Base-by-base conservation (phyloP, 2,329 filamentous ascomycete genomes). In the Plectosphaerella plurivora region DNA sequence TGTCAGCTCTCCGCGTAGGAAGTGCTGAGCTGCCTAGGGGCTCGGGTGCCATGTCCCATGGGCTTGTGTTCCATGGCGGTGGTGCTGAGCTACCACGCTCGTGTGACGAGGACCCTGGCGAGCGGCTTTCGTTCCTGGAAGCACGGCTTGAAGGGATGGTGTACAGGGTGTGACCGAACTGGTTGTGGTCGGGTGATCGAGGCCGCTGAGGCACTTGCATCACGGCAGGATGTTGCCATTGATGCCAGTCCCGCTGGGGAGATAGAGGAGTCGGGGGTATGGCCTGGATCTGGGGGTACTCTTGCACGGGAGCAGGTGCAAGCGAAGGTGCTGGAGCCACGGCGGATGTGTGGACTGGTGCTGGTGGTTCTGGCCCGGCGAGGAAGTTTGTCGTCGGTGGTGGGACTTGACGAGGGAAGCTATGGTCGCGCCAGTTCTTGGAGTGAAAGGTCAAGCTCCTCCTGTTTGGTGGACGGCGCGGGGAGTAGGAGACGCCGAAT, bases 401-500 rank as follows among this genome's bases (percentile, higher is more conserved):
- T 20, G 73, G 71, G 4, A 76, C 65, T 53, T 75, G 73, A 47
- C 74, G 73, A 20, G 76, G 73, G 41, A 77, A 76, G 12, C 51
- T 16, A 18, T 71, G 57, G 57, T 77, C 62, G 55, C 74, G 73
- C 50, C 75, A 61, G 51, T 67, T 71, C 52, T 71, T 71, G 16
- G 77, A 79, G 57, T 69, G 73, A 57, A 76, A 79, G 45, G 74
- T 74, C 54, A 77, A 55, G 25, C 72, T 71, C 54, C 75, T 75
- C 49, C 65, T 71, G 53, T 71, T 74, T 12, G 73, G 68, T 12
- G 70, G 54, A 51, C 74, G 68, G 39, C 69, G 70, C n/a, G 68
- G 68, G 24, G 71, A 69, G 71, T 74, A 79, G 1, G 77, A 78
- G 22, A 81, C 63, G 28, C 78, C 76, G 53, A 80, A 77, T 59